A percentile compares a stretch with the other conserved stretches of the same genome.
phyloP scores from a whole-genome alignment of 2,329 filamentous ascomycete species.

The Pseudogymnoascus sp. region DNA sequence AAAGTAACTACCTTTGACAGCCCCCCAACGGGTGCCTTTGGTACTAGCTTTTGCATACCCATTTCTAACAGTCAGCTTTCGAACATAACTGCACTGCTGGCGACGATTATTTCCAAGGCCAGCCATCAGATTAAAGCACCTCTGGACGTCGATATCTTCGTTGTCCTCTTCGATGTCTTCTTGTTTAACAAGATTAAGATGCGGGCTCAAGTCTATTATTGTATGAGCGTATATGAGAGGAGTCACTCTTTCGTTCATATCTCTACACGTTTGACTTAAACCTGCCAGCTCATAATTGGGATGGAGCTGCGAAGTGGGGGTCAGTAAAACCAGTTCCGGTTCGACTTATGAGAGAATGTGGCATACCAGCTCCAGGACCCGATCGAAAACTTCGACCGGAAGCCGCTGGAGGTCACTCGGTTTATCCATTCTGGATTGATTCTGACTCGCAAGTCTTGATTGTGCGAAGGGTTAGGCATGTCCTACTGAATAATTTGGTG shows the following conservation, averaged over 20 bases:
- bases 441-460: not conserved
- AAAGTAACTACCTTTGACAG: not conserved
- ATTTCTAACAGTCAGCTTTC: not conserved
- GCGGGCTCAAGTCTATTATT: not conserved
- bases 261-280: not conserved
- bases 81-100: not conserved
- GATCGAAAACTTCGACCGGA: not conserved
- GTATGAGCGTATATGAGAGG: not conserved
- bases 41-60: not conserved
- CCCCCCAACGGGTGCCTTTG: not conserved
- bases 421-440: not conserved
- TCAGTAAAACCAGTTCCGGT: not conserved
- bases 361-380: not conserved
- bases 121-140: not conserved
- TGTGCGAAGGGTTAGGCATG: not conserved
- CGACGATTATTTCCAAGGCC: not conserved
- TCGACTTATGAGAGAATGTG: not conserved
- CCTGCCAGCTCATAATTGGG: not conserved
- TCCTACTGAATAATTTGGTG: not conserved
- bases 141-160: not conserved
- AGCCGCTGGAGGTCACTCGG: not conserved
- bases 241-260: not conserved
- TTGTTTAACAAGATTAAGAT: not conserved
- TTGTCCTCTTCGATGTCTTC: not conserved
- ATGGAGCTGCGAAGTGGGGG: not conserved